Conservation (phyloP, 805 yeast genomes). For the Priceomyces medius region DNA sequence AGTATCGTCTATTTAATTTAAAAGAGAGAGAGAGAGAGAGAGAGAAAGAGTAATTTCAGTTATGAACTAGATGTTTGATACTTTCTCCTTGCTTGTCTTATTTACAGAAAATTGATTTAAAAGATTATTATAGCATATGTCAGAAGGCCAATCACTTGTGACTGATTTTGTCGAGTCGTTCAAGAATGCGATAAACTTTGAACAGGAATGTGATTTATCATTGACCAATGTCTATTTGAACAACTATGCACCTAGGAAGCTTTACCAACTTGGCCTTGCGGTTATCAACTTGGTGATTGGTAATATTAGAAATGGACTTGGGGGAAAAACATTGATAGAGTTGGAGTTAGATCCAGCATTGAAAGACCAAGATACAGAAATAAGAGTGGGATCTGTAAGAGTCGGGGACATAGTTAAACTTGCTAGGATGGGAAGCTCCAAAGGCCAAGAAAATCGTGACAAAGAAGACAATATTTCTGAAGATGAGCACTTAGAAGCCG, state of each 20-base stretch:
- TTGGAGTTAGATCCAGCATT: conserved; percentile 55
- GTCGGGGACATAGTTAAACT: conserved; percentile 77
- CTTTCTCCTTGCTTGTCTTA: no score
- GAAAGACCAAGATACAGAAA: conserved; percentile 24
- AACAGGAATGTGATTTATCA: conserved; percentile 36
- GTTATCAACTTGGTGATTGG: conserved; percentile 59
- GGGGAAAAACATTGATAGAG: conserved; percentile 71
- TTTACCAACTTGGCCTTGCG: conserved; percentile 76
- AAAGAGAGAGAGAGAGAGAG: no score
- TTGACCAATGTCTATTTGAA: conserved; percentile 32
- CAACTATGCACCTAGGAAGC: conserved; percentile 53
- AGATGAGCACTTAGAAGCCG: conserved; percentile 52
- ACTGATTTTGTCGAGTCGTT: conserved; percentile 12
- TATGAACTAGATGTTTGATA: no score
- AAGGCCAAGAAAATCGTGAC: conserved; percentile 16
- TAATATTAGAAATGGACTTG: conserved; percentile 73
- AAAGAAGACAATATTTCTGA: conserved; percentile 21
- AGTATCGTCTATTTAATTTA: no score
- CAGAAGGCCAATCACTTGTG: background rate
- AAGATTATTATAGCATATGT: no score
- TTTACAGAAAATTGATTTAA: no score
- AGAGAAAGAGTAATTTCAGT: no score
- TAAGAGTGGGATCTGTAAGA: conserved; percentile 53
- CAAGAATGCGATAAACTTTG: conserved; percentile 34
- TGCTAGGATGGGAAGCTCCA: conserved; percentile 42